Evolutionary conservation across 2,329 filamentous ascomycete genomes (phyloP).

Genomic region (Talaromyces albobiverticillius): DNA sequence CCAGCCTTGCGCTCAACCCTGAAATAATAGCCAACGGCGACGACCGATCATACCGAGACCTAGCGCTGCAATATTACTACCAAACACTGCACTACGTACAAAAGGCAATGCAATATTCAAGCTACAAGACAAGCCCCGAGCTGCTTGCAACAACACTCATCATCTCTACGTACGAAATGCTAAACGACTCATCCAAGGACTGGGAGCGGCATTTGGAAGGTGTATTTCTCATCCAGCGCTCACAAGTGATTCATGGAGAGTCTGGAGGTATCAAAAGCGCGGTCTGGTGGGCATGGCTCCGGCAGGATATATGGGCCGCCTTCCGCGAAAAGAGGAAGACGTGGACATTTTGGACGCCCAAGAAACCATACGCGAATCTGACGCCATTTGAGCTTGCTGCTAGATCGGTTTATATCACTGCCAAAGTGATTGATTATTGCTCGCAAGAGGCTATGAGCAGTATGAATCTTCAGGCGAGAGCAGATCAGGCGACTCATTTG

Average conservation of each 20-base stretch:
- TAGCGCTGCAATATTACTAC: constrained; percentile 26
- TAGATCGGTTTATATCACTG: constrained; percentile 21
- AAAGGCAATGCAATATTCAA: constrained; percentile 25
- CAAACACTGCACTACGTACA: constrained; percentile 28
- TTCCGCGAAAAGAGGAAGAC: constrained; percentile 27
- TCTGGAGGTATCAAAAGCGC: constrained; percentile 24
- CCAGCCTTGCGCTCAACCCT: constrained; percentile 6
- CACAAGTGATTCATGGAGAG: constrained; percentile 27
- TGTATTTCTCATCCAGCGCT: constrained; percentile 27
- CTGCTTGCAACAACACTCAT: constrained; percentile 27
- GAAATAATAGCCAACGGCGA: not conserved
- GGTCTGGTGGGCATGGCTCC: constrained; percentile 32
- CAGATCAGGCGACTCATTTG: constrained; percentile 19
- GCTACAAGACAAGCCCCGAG: constrained; percentile 25
- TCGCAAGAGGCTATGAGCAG: constrained; percentile 14
- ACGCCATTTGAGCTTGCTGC: constrained; percentile 19
- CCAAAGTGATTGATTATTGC: constrained; percentile 23
- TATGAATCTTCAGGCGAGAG: constrained; percentile 14
- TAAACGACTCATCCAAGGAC: constrained; percentile 27
- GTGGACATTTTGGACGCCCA: constrained; percentile 24
- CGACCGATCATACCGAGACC: constrained; percentile 15
- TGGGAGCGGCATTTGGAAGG: constrained; percentile 30
- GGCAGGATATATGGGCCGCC: constrained; percentile 30
- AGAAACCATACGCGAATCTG: constrained; percentile 17
- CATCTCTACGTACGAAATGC: constrained; percentile 29